phyloP scores from a whole-genome alignment of 208 protist genomes.

The Porcisia hertigi region DNA sequence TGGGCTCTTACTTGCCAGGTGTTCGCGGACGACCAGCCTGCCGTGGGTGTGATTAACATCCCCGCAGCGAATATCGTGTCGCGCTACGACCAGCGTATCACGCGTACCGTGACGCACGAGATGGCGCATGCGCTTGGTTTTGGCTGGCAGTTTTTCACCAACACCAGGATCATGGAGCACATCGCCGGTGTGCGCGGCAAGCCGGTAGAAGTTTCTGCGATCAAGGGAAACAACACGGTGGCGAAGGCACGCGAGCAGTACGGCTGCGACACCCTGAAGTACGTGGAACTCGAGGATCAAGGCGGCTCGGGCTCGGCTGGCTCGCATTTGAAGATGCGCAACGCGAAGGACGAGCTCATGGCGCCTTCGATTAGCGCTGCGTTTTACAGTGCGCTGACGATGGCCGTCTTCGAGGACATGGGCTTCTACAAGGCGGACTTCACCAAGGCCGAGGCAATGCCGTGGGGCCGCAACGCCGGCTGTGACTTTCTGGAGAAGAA shows the following conservation, averaged over 20 bases:
- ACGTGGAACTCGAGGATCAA: conserved; percentile 82
- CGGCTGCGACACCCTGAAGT: conserved; percentile 48
- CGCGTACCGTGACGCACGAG: conserved; percentile 57
- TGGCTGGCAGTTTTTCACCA: conserved; percentile 16
- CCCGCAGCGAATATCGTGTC: conserved; percentile 25
- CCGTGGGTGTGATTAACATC: conserved; percentile 52
- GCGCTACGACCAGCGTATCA: background rate
- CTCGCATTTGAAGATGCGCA: conserved; percentile 88
- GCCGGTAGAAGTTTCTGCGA: conserved; percentile 14
- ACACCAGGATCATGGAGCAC: background rate
- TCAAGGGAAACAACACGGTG: conserved; percentile 39
- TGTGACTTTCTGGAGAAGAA: conserved; percentile 53
- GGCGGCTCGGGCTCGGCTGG: conserved; percentile 43
- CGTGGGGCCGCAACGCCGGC: conserved; percentile 67
- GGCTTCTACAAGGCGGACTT: conserved; percentile 81
- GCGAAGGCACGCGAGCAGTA: conserved; percentile 54
- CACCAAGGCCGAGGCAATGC: conserved; percentile 63
- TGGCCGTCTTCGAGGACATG: conserved; percentile 79
- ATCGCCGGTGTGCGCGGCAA: conserved; percentile 40
- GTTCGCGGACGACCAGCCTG: conserved; percentile 13
- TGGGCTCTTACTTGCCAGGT: conserved; percentile 48
- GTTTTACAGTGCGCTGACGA: conserved; percentile 73
- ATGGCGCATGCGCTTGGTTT: conserved; percentile 88
- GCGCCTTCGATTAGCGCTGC: conserved; percentile 17
- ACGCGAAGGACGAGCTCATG: conserved; percentile 89